Evolutionary conservation across 2,329 filamentous ascomycete genomes (phyloP).

Genomic region (Cercospora nicotianae): DNA sequence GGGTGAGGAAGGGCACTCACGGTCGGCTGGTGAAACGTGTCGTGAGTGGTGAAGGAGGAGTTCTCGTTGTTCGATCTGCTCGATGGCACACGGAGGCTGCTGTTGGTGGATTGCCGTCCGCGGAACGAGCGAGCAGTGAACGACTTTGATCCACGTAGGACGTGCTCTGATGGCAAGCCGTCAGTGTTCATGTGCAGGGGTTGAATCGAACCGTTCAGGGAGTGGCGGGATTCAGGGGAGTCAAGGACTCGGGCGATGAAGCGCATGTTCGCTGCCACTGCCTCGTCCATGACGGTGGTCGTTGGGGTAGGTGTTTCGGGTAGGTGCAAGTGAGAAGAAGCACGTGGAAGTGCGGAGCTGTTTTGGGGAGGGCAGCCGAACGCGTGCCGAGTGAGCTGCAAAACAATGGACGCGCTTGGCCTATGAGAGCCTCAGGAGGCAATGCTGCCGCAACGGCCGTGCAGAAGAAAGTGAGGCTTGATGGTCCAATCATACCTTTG

Average conservation of each 20-base stretch:
- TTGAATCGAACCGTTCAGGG: neutral
- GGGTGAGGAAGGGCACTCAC: conserved; percentile 17
- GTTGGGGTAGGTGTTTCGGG: conserved; percentile 1
- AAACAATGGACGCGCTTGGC: conserved; percentile 11
- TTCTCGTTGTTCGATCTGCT: conserved; percentile 38
- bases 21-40: conserved; percentile 20
- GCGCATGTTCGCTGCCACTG: conserved; percentile 5
- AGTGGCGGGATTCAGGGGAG: neutral
- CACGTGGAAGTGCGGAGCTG: neutral
- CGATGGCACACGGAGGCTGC: conserved; percentile 33
- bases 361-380: neutral
- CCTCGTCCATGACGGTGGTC: conserved; percentile 13
- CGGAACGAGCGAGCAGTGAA: conserved; percentile 40
- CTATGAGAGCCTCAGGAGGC: conserved; percentile 6
- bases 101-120: conserved; percentile 35
- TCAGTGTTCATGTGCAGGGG: conserved; percentile 21
- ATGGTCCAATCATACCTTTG: conserved; percentile 36
- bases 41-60: conserved; percentile 26
- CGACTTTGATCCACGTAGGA: conserved; percentile 41
- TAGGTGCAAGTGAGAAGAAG: conserved; percentile 6
- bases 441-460: neutral
- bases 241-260: conserved; percentile 12
- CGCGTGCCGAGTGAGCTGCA: conserved; percentile 17
- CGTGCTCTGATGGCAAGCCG: conserved; percentile 37
- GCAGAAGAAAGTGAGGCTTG: conserved; percentile 12